Base-by-base conservation (phyloP, 2,329 filamentous ascomycete genomes). In the Fusarium haematococcum region DNA sequence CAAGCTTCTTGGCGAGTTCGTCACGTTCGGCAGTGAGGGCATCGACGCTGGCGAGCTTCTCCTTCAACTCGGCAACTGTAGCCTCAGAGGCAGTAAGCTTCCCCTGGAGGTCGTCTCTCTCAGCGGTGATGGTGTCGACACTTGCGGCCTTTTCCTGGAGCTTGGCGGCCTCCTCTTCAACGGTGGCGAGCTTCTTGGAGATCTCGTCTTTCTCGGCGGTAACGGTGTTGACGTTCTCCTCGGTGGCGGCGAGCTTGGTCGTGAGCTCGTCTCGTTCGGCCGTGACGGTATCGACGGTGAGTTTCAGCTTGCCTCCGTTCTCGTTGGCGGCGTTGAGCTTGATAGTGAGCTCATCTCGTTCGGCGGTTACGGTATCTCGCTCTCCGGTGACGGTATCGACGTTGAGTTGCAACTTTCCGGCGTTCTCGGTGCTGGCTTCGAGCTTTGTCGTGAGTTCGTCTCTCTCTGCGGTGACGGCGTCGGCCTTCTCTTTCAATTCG, bases 1-100 rank as follows among this genome's bases (percentile, higher is more conserved):
- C 78, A 1, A 77, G 75, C 67, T 71, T 76, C 65, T 75, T 74
- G 30, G 60, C 63, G 1, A 77, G 67, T 33, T 77, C 65, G 13
- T 77, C 75, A 0, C 68, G 59, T 30, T 77, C 75, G 0, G 70
- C 60, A 0, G 73, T 68, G 0, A 77, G 60, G 1, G 67, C 63
- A 0, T 75, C 70, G 1, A 76, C 54, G 6, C 27, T 69, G 16
- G 70, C 59, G 9, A 67, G 48, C 23, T 75, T 71, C 23, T 70
- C 66, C 20, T 68, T 32, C 1, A 70, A 64, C 16, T 72, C 59
- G 8, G 64, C 62, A 0, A 27, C 57, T 11, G 57, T 60, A 23
- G 73, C 73, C 13, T 76, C 75, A 0, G 74, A 70, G 9, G 56
- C 63, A 0, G 63, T 67, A 10, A 77, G 72, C 56, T 74, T 77